Evolutionary conservation across 768 basidiomycete species (phyloP), one percentile per base, ranked within the genome.

Genomic region (Podaxis carcinomalis): DNA sequence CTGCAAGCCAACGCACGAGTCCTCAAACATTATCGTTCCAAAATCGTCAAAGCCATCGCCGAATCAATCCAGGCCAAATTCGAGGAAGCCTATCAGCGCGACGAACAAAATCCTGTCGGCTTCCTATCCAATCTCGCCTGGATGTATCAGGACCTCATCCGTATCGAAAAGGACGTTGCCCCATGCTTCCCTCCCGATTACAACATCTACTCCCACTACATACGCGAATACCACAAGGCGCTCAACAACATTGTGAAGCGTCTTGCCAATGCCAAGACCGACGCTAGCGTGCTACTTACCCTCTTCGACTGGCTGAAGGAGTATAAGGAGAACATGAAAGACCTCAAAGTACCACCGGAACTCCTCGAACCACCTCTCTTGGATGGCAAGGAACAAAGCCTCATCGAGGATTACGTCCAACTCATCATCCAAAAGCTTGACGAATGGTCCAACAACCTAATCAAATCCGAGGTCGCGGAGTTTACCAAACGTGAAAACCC

Each of bases 221-320:
- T 97, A 67, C 88, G 90, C 61, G 90, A 92, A 66, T 97, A 98
- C 70, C 97, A 99, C 78, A 90, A 86, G 70, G 80, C 89, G 9
- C 78, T 98, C 44, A 88, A 96, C 74, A 74, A 75, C 0, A 86
- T 85, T 2, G 77, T 99, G 67, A 85, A 86, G 66, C 81, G 76
- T 60, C 83, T 95, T 39, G 78, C 92, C 25, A 80, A 78, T 3
- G 80, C 86, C 0, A 90, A 88, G 47, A 89, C 92, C 2, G 95
- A 95, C 58, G 96, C 97, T n/a, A 90, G 87, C 66, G 83, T 87
- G 16, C 80, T 98, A 27, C 84, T 99, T 2, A 82, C 86, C 23
- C 82, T 99, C 27, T 91, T 93, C 65, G 91, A 89, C 4, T 98
- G 95, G 94, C 81, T 97, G 55, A 98, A 98, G 75, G 91, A 98